A percentile compares a stretch with the other conserved stretches of the same genome.
Conservation (phyloP, 2,329 filamentous ascomycete species). For the Calonectria honghensis region DNA sequence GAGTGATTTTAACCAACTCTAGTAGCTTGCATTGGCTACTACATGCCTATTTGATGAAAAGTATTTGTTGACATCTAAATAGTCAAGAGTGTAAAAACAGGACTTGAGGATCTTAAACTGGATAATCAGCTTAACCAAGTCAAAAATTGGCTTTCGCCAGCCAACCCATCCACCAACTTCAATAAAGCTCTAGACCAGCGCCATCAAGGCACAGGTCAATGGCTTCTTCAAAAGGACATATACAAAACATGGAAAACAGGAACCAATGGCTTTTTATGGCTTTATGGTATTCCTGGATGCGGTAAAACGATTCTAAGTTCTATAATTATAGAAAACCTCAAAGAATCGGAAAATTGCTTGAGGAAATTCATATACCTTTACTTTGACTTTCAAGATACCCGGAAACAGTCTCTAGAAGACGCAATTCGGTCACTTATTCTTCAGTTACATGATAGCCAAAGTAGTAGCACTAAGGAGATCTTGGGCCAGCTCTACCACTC, state of each 20-base stretch:
- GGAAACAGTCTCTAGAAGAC: not conserved
- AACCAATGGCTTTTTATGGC: not conserved
- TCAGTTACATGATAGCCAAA: not conserved
- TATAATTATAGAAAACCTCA: conserved; percentile 1
- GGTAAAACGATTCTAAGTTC: not conserved
- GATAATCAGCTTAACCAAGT: not conserved
- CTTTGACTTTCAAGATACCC: not conserved
- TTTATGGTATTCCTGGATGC: not conserved
- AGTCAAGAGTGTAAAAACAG: not conserved
- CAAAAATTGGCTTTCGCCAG: conserved; percentile 1
- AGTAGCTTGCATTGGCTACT: not conserved
- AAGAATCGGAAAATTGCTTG: conserved; percentile 1
- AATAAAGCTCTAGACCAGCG: not conserved
- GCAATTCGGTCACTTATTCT: not conserved
- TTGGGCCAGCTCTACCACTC: not conserved
- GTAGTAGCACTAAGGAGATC: not conserved
- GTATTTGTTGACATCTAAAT: not conserved
- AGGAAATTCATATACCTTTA: conserved; percentile 1
- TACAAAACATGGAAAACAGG: not conserved
- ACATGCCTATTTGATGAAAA: not conserved
- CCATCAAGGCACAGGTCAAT: not conserved
- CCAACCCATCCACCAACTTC: not conserved
- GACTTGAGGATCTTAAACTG: not conserved
- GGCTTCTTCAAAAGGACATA: not conserved
- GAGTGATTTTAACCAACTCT: not conserved